A percentile compares a stretch with the other conserved stretches of the same genome.
phyloP scores from a whole-genome alignment of 2,329 filamentous ascomycete genomes.

The Colletotrichum sp. region DNA sequence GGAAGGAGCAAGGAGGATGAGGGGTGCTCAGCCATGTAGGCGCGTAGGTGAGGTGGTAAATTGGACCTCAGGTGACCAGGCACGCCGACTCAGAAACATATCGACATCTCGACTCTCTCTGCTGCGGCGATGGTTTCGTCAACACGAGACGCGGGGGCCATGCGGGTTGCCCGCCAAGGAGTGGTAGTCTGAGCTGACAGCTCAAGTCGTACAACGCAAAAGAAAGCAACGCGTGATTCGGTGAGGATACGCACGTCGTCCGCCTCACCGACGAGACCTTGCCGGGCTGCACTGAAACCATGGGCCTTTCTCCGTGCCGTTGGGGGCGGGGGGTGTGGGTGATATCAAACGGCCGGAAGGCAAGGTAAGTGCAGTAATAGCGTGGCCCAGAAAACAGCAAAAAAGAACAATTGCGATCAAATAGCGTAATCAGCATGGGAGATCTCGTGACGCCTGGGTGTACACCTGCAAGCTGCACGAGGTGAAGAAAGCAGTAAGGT shows the following conservation, averaged over 20 bases:
- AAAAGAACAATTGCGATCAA: background rate
- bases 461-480: constrained; percentile 17
- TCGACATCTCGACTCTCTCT: background rate
- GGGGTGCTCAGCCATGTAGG: background rate
- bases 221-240: constrained; percentile 11
- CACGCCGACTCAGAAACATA: background rate
- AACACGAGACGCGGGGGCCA: constrained; percentile 18
- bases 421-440: background rate
- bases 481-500: constrained; percentile 16
- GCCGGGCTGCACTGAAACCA: background rate
- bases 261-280: constrained; percentile 14
- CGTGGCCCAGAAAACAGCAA: background rate
- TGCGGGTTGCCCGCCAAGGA: constrained; percentile 1
- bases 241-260: constrained; percentile 2
- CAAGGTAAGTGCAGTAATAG: background rate
- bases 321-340: background rate
- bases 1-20: background rate
- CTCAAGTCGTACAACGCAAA: constrained; percentile 9
- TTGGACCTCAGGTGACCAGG: background rate
- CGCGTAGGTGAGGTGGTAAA: background rate
- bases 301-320: background rate
- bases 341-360: background rate
- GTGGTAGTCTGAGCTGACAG: constrained; percentile 9
- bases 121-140: background rate
- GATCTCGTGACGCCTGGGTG: constrained; percentile 1